Conservation (phyloP, 352 stramenopile species). For the Stramenopiles sp. region DNA sequence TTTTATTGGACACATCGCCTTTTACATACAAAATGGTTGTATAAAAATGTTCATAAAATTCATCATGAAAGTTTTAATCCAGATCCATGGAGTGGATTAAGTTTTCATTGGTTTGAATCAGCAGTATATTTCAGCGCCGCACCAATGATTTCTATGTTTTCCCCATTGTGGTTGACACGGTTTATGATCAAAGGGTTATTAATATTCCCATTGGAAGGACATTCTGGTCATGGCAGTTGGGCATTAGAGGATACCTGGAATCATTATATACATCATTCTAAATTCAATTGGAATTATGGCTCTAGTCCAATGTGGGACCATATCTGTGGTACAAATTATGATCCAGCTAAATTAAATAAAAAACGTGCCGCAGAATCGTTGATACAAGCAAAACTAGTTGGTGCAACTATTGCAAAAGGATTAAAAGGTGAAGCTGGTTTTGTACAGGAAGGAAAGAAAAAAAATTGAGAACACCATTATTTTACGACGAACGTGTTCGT, state of each 20-base stretch:
- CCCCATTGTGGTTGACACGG: neutral
- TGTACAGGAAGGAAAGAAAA: too few relatives aligned
- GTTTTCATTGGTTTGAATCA: neutral
- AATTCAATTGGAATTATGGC: slow-evolving; percentile 1
- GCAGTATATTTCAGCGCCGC: neutral
- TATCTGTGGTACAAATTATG: neutral
- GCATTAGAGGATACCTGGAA: neutral
- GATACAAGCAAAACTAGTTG: neutral
- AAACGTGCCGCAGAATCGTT: neutral
- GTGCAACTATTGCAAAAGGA: neutral
- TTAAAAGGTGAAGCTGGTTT: too few relatives aligned
- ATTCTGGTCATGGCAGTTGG: neutral
- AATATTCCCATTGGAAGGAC: neutral
- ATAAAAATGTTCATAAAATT: slow-evolving; percentile 4
- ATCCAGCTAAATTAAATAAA: neutral
- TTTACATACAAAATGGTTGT: slow-evolving; percentile 1
- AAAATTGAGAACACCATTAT: too few relatives aligned
- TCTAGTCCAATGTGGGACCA: neutral
- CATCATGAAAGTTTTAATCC: neutral
- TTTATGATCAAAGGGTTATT: neutral
- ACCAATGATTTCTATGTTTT: neutral
- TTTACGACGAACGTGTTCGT: too few relatives aligned
- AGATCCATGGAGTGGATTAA: neutral
- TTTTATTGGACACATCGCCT: neutral
- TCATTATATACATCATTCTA: neutral